Base-by-base conservation (phyloP, 1,284 basidiomycete genomes). In the Mycena citricolor region DNA sequence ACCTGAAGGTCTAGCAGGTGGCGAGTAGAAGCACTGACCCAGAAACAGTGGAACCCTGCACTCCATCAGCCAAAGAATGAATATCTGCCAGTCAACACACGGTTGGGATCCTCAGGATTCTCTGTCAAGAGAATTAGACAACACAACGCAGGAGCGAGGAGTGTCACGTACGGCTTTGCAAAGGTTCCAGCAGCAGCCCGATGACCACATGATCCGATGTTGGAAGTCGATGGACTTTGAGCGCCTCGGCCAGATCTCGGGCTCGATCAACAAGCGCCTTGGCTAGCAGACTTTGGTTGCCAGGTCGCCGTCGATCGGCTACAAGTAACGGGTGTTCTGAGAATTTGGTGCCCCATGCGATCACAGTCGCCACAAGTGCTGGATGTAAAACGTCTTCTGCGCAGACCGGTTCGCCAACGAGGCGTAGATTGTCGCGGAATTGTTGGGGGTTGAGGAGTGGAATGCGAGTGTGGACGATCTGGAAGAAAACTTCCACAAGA, bases 281-380 rank as follows among this genome's bases (percentile, higher is more conserved):
- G 5, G 87, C 86, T 8, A 97, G 70, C 20, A 82, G 65, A 60
- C 89, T 90, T 56, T 90, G 83, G 8, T 83, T 79, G 30, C 69
- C 68, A 43, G 82, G 83, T 52, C 82, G 80, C 38, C 76, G 71
- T 32, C 91, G 76, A 66, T 95, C 93, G 21, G 81, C 77, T 5
- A 83, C 72, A 34, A 95, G 77, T 49, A 92, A 66, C 0, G 85
- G 82, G 60, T 94, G 87, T 56, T 94, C 90, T 8, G 88, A 89
- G 62, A 95, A 95, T 57, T 93, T 91, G 31, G 90, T 84, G 16
- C 93, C 93, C 85, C 90, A 94, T 0, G 92, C 90, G 35, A 97
- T 71, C n/a, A 94, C 84, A 1, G 87, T 86, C 4, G 93, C 92
- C 28, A 95, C 74, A 13, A 94, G 71, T 3, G 49, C 47, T 21